Evolutionary conservation across 352 stramenopile species (phyloP), one percentile per base, ranked within the genome.

Genomic region (Globisporangium lucens): DNA sequence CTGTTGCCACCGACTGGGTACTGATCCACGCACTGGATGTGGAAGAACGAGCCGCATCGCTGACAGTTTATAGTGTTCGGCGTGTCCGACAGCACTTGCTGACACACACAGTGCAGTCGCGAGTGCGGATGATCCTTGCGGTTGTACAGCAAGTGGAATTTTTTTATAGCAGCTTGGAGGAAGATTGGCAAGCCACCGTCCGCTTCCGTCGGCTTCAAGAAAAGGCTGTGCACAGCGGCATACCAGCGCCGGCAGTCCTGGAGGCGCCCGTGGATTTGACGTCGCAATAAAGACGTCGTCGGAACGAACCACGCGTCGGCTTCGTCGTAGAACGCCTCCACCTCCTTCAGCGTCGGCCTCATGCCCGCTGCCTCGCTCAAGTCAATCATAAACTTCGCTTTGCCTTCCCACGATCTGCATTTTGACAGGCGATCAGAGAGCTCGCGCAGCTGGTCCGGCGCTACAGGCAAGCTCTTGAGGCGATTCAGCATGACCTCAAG

Each of bases 161-260:
- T 85, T 13, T 78, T 64, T 36, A 86, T 61, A 3, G 78, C 79
- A 17, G 62, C 73, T 3, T 76, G 65, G 22, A 93, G 73, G 57
- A 93, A 90, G n/a, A 68, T 46, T 43, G 71, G 38, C 24, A 89
- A 65, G 41, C 70, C 59, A 49, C 78, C 33, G 35, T 77, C 65
- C 17, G 65, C 64, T 36, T 83, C 75, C 22, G 77, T 77, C 8
- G 79, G 64, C 15, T 78, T 79, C 24, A 91, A 62, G 65, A 95
- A 94, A 20, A 94, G 55, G 3, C 70, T 67, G 35, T 82, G 72
- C 17, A 89, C 77, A 15, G 78, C 67, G 2, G 78, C 58, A 27
- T 80, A 78, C 87, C 87, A 95, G 0, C 85, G 82, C 6, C 74
- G 80, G 27, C 82, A 91, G 63, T 93, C 84, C 47, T 95, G 82